Evolutionary conservation across 805 yeast genomes (phyloP), one percentile per base, ranked within the genome.

Genomic region (Saccharomycopsis olivae): DNA sequence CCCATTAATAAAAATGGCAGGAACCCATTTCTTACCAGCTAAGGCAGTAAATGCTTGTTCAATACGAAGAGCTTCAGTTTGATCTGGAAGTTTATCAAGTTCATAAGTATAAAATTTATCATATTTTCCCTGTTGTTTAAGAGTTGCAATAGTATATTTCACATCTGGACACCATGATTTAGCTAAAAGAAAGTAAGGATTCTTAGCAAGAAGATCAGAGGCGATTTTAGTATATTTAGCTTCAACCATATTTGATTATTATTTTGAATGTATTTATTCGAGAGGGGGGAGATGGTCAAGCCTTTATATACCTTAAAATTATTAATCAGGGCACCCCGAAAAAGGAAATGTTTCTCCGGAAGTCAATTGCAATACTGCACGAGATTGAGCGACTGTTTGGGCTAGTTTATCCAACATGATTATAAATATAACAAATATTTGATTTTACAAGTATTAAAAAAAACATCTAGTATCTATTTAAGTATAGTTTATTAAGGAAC

Each of bases 151-250:
- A 3, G 81, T 72, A 53, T 78, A 81, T 36, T 70, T 74, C 50
- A 88, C 80, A 51, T 81, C 88, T 3, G 85, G 83, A 56, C 92
- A 81, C 87, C 87, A 80, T 15, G 78, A 66, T 49, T 80, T 81
- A 30, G 82, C 72, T 10, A 80, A 53, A 68, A 77, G 70, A 44
- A 81, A 63, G 49, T 57, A 73, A 36, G 62, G 62, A 57, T 77
- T 59, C 3, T 60, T 49, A 8, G 53, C 38, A 40, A 79, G 64
- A 40, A 75, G 57, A 20, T 66, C 58, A 38, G 64, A 57, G 2
- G 79, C 85, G 40, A 55, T 55, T 13, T 55, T 49, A 18, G 56
- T 45, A 42, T 56, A 59, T 41, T 51, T 41, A 13, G 32, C 29
- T 23, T 35, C 38, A 9, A 23, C 46, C 43, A 39, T 38, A 27